Base-by-base conservation (phyloP, 257 asterid species). In the Cinchona pubescens region DNA sequence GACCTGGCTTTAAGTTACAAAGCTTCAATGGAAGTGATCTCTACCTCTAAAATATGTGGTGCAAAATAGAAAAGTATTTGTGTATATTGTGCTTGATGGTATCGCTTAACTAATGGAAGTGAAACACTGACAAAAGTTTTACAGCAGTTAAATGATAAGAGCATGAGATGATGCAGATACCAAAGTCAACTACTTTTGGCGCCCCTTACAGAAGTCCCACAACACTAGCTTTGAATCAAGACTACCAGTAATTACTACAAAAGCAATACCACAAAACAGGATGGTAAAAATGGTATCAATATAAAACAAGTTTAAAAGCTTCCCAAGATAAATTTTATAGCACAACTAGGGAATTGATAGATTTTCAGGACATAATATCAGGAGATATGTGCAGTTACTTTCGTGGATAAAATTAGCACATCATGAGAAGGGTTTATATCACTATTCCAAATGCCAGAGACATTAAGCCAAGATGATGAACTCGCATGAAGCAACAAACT, bases 181-280 rank as follows among this genome's bases (percentile, higher is more conserved):
- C 97, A 59, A 95, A 91, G 88, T 92, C 94, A 85, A 90, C 79
- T 67, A 87, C 84, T 83, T 83, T 87, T 82, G 86, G n/a, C 92
- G 89, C 71, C 98, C 99, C 79, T 78, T 95, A 76, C 98, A 92
- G 86, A 92, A 95, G 85, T 92, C 97, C 99, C 98, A 95, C 81
- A 90, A 70, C 49, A 90, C 89, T 79, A 95, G 94, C 74, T 90
- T 88, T 75, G 98, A 88, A 84, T 95, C 99, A 79, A 95, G 91
- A 81, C 99, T 98, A 19, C 99, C 98, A 51, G 97, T 90, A 78
- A 95, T 87, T 67, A 86, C 99, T 92, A 86, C 83, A 85, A 71
- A 51, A 75, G 42, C 27, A 76, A 69, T 56, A 27, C 67, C 43
- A 79, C 58, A 59, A 65, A 64, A 71, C 59, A 64, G 32, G 11